phyloP scores from a whole-genome alignment of 2,329 filamentous ascomycete species.

The Leptoxyphium fumago region DNA sequence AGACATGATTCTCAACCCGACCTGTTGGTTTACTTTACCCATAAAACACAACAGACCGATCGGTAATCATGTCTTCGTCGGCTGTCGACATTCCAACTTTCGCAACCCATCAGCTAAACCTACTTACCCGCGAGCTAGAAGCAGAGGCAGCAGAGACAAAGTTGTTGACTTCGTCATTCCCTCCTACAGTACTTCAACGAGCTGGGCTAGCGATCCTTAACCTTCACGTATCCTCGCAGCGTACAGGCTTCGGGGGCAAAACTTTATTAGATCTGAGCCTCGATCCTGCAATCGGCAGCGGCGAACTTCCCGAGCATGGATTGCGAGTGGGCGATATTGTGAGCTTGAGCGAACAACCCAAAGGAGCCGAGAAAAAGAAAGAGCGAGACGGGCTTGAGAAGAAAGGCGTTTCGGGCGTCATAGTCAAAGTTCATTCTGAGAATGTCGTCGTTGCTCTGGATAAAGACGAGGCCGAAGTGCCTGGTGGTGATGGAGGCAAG shows the following conservation, averaged over 20 bases:
- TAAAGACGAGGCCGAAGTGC: constrained; percentile 42
- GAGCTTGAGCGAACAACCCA: constrained; percentile 57
- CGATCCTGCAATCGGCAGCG: constrained; percentile 49
- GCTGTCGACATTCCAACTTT: constrained; percentile 47
- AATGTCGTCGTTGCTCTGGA: constrained; percentile 55
- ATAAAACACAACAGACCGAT: no score
- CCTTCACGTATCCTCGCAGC: constrained; percentile 56
- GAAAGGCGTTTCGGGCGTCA: constrained; percentile 54
- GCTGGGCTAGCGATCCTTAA: constrained; percentile 70
- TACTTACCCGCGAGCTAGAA: constrained; percentile 57
- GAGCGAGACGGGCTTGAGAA: constrained; percentile 57
- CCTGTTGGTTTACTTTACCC: no score
- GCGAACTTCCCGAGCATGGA: constrained; percentile 54
- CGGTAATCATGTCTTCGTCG: background rate
- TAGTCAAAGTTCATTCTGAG: constrained; percentile 46
- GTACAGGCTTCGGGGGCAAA: constrained; percentile 84
- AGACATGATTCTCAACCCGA: no score
- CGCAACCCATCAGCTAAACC: constrained; percentile 52
- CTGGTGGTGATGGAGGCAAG: constrained; percentile 31
- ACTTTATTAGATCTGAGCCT: constrained; percentile 67
- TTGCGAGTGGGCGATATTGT: constrained; percentile 67
- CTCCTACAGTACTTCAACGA: constrained; percentile 54
- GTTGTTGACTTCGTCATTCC: constrained; percentile 50
- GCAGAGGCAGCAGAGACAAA: constrained; percentile 59
- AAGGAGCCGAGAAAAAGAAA: constrained; percentile 53